These are phyloP conservation scores for Botrytis deweyae DNA, from an alignment of 2,329 filamentous ascomycete genomes.

Conservation along the genomic window DNA sequence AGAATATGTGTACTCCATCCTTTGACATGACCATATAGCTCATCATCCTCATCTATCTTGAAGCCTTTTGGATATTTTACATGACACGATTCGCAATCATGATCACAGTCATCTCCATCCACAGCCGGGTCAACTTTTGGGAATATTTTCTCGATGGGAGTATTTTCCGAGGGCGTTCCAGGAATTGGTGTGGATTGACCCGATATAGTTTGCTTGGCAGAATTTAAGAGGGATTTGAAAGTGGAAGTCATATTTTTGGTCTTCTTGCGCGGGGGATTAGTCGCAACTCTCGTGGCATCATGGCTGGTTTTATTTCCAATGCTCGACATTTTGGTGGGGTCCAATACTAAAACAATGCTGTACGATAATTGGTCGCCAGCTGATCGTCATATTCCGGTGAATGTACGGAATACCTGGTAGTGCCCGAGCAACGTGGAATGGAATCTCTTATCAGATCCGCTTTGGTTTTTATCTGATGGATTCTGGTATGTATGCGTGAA, in stretches of 20 bases:
- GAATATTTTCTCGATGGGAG: constrained; percentile 56
- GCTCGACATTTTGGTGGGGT: constrained; percentile 13
- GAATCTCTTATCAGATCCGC: constrained; percentile 15
- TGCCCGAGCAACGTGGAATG: not conserved
- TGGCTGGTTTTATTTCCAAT: constrained; percentile 11
- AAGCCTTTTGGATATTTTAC: constrained; percentile 71
- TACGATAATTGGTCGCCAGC: not conserved
- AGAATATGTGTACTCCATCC: constrained; percentile 87
- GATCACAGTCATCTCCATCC: constrained; percentile 86
- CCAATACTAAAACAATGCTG: not conserved
- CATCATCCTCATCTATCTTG: constrained; percentile 73
- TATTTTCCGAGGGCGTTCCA: constrained; percentile 29
- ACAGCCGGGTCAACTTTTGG: constrained; percentile 68
- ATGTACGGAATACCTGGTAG: not conserved
- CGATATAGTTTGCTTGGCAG: constrained; percentile 32
- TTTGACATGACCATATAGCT: constrained; percentile 81
- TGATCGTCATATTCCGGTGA: not conserved
- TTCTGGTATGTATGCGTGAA: not conserved
- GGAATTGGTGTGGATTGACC: constrained; percentile 33
- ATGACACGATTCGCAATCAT: constrained; percentile 80
- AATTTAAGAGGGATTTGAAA: constrained; percentile 35
- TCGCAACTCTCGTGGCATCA: not conserved
- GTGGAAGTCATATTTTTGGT: constrained; percentile 31
- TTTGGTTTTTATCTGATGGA: constrained; percentile 5
- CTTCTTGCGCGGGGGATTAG: constrained; percentile 10